These are phyloP conservation scores for Aphanocladium album DNA, from an alignment of 2,329 filamentous ascomycete species.

Conservation along the genomic window DNA sequence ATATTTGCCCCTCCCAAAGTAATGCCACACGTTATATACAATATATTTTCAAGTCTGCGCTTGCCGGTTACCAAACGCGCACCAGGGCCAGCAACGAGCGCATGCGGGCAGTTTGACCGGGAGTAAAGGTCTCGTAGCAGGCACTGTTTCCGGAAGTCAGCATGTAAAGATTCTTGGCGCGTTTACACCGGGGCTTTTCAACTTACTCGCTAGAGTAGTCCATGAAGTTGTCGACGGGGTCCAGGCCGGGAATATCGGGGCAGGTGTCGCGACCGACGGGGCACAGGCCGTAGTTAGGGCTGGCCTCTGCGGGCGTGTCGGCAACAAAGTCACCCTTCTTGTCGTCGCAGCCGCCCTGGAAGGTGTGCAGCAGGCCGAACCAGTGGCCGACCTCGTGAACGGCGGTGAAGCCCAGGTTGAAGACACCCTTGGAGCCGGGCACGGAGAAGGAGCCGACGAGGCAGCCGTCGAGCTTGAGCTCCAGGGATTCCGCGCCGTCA, in stretches of 20 bases:
- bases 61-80: no score
- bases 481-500: not conserved
- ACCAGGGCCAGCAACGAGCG: not conserved
- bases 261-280: conserved; percentile 19
- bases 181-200: no score
- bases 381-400: conserved; percentile 33
- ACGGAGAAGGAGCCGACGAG: conserved; percentile 10
- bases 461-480: conserved; percentile 14
- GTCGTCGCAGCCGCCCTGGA: conserved; percentile 26
- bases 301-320: conserved; percentile 20
- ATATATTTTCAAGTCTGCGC: not conserved
- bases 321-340: conserved; percentile 23
- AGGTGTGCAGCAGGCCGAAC: conserved; percentile 34
- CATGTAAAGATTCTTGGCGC: no score
- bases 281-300: conserved; percentile 5
- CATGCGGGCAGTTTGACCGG: conserved; percentile 26
- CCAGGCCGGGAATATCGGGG: conserved; percentile 18
- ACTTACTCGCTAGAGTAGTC: conserved; percentile 24
- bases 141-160: not conserved
- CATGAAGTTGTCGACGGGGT: conserved; percentile 24
- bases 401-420: conserved; percentile 12
- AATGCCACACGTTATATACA: not conserved
- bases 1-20: not conserved
- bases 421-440: conserved; percentile 13
- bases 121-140: conserved; percentile 40